Conservation (phyloP, 1,139 yeast species). For the Magnusiomyces sp. region DNA sequence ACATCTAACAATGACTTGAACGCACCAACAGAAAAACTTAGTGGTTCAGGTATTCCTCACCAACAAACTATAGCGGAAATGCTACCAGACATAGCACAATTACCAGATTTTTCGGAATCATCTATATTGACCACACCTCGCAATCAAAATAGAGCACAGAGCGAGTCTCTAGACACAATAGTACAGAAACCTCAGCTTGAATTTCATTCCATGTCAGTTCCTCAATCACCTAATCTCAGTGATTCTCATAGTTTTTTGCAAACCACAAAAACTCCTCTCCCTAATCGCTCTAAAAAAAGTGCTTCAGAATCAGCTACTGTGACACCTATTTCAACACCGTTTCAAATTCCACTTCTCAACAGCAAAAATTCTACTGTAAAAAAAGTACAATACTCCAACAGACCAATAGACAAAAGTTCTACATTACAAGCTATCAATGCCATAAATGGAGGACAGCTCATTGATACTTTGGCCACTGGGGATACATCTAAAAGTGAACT, state of each 20-base stretch:
- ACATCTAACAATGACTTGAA: not conserved
- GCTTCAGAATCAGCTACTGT: not conserved
- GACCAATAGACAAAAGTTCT: conserved; percentile 10
- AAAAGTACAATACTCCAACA: not conserved
- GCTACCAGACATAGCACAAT: not conserved
- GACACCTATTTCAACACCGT: not conserved
- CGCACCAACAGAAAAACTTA: not conserved
- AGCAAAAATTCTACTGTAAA: not conserved
- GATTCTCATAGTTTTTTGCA: not conserved
- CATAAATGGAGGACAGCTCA: not conserved
- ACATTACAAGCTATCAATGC: conserved; percentile 12
- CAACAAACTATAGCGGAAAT: not conserved
- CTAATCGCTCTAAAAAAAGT: too few species aligned
- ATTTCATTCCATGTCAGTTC: conserved; percentile 8
- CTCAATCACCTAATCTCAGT: conserved; percentile 8
- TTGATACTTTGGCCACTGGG: not conserved
- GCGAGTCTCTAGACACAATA: conserved; percentile 9
- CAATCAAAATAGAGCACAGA: conserved; percentile 7
- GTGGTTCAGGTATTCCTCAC: not conserved
- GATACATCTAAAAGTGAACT: not conserved
- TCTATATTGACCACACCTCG: not conserved
- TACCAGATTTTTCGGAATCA: not conserved
- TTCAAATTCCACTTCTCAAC: not conserved
- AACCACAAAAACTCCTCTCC: not conserved
- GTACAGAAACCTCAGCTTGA: conserved; percentile 1